Evolutionary conservation across 306 rosid genomes (phyloP).

Genomic region (Alnus glutinosa): DNA sequence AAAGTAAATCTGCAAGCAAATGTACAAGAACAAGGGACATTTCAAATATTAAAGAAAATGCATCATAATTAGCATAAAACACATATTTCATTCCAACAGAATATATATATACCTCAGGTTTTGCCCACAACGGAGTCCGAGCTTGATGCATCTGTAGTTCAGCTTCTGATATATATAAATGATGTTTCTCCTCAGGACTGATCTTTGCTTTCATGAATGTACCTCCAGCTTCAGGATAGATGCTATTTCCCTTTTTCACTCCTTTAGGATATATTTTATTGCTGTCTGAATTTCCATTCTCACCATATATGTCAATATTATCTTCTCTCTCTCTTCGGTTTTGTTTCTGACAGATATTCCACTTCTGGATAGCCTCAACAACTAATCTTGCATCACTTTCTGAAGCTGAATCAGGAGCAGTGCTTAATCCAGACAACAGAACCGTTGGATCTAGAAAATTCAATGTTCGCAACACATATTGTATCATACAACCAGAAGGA

Average conservation of each 20-base stretch:
- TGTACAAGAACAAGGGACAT: slow-evolving; percentile 18
- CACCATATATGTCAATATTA: slow-evolving; percentile 84
- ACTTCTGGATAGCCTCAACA: slow-evolving; percentile 86
- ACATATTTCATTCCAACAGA: slow-evolving; percentile 10
- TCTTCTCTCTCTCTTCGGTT: slow-evolving; percentile 71
- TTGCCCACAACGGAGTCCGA: slow-evolving; percentile 71
- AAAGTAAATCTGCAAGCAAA: slow-evolving; percentile 70
- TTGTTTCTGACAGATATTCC: slow-evolving; percentile 87
- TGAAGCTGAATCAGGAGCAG: slow-evolving; percentile 51
- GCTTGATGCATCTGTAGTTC: slow-evolving; percentile 84
- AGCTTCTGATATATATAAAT: slow-evolving; percentile 91
- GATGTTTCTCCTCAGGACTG: slow-evolving; percentile 58
- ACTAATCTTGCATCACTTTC: slow-evolving; percentile 68
- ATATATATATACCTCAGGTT: slow-evolving; percentile 69
- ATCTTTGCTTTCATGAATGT: slow-evolving; percentile 41
- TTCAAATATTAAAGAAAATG: slow-evolving; percentile 20
- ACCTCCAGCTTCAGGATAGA: slow-evolving; percentile 46
- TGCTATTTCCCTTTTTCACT: slow-evolving; percentile 38
- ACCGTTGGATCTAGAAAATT: slow-evolving; percentile 42
- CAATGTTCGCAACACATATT: slow-evolving; percentile 59
- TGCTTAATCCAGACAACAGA: slow-evolving; percentile 45
- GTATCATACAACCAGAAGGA: slow-evolving; percentile 81
- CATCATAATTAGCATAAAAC: slow-evolving; percentile 3
- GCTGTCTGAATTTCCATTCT: slow-evolving; percentile 62
- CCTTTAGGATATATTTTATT: slow-evolving; percentile 65